Base-by-base conservation (phyloP, 176 grass and related monocot genomes). In the Elaeis guineensis region DNA sequence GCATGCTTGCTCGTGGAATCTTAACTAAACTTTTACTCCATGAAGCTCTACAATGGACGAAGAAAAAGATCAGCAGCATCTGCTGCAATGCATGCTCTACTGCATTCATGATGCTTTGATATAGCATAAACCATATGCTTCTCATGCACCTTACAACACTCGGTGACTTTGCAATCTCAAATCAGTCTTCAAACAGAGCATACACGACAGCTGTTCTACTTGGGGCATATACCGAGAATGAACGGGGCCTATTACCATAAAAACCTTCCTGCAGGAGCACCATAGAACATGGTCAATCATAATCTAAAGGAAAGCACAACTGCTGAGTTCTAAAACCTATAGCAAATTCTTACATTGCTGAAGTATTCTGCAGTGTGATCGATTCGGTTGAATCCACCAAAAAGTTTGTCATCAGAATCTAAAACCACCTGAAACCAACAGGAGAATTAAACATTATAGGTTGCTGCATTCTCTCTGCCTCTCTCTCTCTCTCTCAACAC, bases 201-300 rank as follows among this genome's bases (percentile, higher is more conserved):
- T 98, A 98, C 21, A 92, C 93, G 62, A 92, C 84, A 11, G 59
- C 89, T 18, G 82, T 86, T 78, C 93, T 92, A 51, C 93, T 83
- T 14, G 93, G 93, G 19, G 84, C 80, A 65, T 98, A 98, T 50
- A 92, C 82, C 12, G 62, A 83, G 76, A 98, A 89, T 0, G 79
- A 98, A 22, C 79, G 50, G 25, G 84, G 79, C 57, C 84, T 85
- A 71, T 89, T 92, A 68, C 89, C 93, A 83, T 98, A 78, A 21
- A 55, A 56, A 54, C 79, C 78, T 9, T 92, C 77, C 88, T 98
- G 88, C 28, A 73, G 59, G 17, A 62, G 57, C 62, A 20, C 30
- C 16, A 23, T 25, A 64, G 21, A 71, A 52, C 5, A 24, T 1
- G 35, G 35, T 44, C 9, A 49, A 52, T 54, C 5, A 16, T 66